Evolutionary conservation across 2,329 filamentous ascomycete genomes (phyloP).

Genomic region (Leptographium radiaticola): DNA sequence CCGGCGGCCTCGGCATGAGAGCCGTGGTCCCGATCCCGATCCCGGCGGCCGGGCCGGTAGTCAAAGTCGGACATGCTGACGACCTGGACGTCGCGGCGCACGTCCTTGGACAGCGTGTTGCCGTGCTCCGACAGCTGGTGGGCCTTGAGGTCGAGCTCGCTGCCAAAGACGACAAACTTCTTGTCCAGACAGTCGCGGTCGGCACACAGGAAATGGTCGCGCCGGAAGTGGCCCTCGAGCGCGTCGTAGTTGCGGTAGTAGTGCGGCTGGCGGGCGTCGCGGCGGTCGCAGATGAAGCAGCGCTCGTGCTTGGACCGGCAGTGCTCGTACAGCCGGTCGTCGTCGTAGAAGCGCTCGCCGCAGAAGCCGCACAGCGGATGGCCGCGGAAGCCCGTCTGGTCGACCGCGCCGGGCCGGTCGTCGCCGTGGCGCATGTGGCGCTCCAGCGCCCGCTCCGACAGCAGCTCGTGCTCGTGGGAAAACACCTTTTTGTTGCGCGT

Average conservation of each 20-base stretch:
- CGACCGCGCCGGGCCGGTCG: constrained; percentile 73
- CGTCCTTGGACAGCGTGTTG: constrained; percentile 67
- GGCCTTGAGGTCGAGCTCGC: constrained; percentile 86
- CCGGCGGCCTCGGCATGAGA: constrained; percentile 27
- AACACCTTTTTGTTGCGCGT: constrained; percentile 94
- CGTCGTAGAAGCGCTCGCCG: constrained; percentile 81
- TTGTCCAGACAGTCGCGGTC: constrained; percentile 87
- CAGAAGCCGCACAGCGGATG: constrained; percentile 94
- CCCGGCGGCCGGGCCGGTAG: constrained; percentile 46
- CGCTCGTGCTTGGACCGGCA: constrained; percentile 89
- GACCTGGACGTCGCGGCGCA: constrained; percentile 65
- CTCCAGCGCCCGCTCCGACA: constrained; percentile 65
- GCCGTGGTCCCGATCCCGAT: constrained; percentile 16
- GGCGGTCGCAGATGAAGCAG: constrained; percentile 83
- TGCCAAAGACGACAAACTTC: constrained; percentile 95
- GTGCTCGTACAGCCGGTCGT: constrained; percentile 87
- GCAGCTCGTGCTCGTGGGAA: constrained; percentile 92
- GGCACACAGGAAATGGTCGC: constrained; percentile 74
- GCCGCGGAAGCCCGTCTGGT: constrained; percentile 92
- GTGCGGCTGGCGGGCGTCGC: constrained; percentile 58
- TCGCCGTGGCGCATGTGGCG: constrained; percentile 86
- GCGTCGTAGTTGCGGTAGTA: constrained; percentile 86
- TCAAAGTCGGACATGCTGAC: constrained; percentile 86
- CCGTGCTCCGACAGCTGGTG: constrained; percentile 81
- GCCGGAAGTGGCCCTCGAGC: constrained; percentile 74